phyloP scores from a whole-genome alignment of 192 early-diverging fungal species.

The Mortierella antarctica region DNA sequence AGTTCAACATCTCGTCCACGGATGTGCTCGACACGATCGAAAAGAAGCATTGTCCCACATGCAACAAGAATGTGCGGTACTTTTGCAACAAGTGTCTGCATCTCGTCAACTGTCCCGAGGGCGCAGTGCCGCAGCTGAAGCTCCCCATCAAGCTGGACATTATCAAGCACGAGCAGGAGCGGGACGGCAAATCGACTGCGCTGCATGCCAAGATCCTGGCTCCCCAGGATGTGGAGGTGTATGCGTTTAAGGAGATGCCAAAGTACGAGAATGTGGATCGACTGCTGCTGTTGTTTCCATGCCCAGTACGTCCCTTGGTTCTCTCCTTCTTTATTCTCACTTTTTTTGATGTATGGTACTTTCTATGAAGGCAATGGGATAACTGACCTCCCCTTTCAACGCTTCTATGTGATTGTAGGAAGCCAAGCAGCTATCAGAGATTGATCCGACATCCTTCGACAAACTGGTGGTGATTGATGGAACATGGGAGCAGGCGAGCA shows the following conservation, averaged over 20 bases:
- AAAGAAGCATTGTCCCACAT: constrained; percentile 65
- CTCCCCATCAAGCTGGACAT: constrained; percentile 81
- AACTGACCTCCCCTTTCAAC: neutral
- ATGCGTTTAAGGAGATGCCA: constrained; percentile 62
- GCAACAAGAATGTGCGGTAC: constrained; percentile 73
- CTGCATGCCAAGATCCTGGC: constrained; percentile 87
- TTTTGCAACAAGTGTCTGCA: constrained; percentile 80
- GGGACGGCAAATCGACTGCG: constrained; percentile 88
- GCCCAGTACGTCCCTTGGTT: constrained; percentile 63
- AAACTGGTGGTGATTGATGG: constrained; percentile 91
- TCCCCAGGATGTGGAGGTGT: constrained; percentile 73
- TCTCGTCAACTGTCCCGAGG: constrained; percentile 58
- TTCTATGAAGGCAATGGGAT: neutral
- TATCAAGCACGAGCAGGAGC: constrained; percentile 84
- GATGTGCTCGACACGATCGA: constrained; percentile 52
- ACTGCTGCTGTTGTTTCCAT: constrained; percentile 86
- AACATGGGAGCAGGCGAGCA: constrained; percentile 91
- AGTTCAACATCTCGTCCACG: constrained; percentile 48
- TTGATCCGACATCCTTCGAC: constrained; percentile 76
- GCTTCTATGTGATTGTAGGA: constrained; percentile 52
- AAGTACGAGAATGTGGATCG: constrained; percentile 72
- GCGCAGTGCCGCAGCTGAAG: constrained; percentile 66
- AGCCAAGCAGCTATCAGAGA: constrained; percentile 73
- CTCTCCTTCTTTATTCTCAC: neutral
- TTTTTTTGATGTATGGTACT: neutral